A percentile compares a stretch with the other conserved stretches of the same genome.
phyloP scores from a whole-genome alignment of 2,329 filamentous ascomycete genomes.

The Colletotrichum viniferum region DNA sequence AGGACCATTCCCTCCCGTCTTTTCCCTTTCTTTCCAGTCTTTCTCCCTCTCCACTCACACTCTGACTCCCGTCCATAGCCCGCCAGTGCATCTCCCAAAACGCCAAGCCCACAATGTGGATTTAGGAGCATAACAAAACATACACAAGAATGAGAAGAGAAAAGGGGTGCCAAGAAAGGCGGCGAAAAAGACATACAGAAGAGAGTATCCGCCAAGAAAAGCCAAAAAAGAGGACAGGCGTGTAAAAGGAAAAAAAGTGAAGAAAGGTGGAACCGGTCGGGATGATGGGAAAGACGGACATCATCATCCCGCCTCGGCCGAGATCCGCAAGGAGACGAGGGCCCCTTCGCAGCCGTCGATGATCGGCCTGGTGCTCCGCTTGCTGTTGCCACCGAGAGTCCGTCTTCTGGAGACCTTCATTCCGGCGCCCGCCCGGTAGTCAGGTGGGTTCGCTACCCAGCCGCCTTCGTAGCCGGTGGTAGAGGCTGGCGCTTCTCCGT shows the following conservation, averaged over 20 bases:
- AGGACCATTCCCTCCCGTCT: not conserved
- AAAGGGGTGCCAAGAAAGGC: not conserved
- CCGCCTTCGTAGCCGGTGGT: not conserved
- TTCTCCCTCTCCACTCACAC: not conserved
- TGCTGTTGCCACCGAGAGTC: not conserved
- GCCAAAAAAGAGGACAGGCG: not conserved
- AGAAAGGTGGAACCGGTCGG: not conserved
- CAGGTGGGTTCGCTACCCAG: not conserved
- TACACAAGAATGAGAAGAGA: not conserved
- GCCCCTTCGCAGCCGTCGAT: not conserved
- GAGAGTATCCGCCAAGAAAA: not conserved
- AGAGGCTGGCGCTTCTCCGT: not conserved
- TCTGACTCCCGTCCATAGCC: not conserved
- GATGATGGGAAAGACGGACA: not conserved
- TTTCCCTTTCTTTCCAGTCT: not conserved
- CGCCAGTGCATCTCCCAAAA: slow-evolving; percentile 9
- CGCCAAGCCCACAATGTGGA: slow-evolving; percentile 15
- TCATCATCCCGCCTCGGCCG: slow-evolving; percentile 2
- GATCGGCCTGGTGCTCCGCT: not conserved
- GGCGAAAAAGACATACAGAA: not conserved
- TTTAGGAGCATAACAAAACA: not conserved
- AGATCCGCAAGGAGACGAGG: not conserved
- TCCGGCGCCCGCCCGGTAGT: slow-evolving; percentile 4
- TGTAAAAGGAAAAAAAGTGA: not conserved
- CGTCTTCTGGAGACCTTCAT: not conserved